Evolutionary conservation across 768 basidiomycete species (phyloP), one percentile per base, ranked within the genome.

Genomic region (Suillus subalutaceus): DNA sequence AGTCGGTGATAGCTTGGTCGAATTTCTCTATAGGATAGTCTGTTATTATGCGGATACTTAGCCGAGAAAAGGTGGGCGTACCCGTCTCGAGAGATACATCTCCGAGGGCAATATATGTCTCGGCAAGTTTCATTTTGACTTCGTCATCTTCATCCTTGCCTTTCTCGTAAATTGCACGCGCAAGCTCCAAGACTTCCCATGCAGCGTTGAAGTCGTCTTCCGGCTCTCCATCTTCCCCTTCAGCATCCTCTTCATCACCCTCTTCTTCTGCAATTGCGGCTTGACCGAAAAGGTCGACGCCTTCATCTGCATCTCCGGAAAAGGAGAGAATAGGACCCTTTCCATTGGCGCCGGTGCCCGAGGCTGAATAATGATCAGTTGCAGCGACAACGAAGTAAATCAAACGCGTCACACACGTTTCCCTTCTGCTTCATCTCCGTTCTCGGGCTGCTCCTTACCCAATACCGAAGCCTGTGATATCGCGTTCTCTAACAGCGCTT

Each of bases 201-300:
- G 97, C 95, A 32, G 94, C 94, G 70, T 97, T 97, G 77, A 97
- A 97, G 72, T 99, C 97, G 71, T 99, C 97, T 72, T 97, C 97
- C 0, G 93, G 94, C 71, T 93, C 94, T 4, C 75, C 91, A 15
- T 89, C 91, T 4, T 87, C 91, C 2, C 80, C 92, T 10, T 84
- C 89, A 1, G 80, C 87, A 8, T 85, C 88, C 4, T 82, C 86
- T 0, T 83, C 88, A 0, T 81, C 86, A 0, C 81, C 88, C 2
- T 79, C 85, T 15, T 83, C 85, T 0, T 73, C 77, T 63, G 85
- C 84, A 65, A 85, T 82, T n/a, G 78, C 77, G 41, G 85, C 83
- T 67, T 87, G 83, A 1, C 80, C 89, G 68, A 92, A 86, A 44
- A 92, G 78, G 73, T 93, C 91, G 3, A 92, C 82, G 5, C 82